Evolutionary conservation across 805 yeast species (phyloP), one percentile per base, ranked within the genome.

Genomic region (Saccharomycopsis microspora): DNA sequence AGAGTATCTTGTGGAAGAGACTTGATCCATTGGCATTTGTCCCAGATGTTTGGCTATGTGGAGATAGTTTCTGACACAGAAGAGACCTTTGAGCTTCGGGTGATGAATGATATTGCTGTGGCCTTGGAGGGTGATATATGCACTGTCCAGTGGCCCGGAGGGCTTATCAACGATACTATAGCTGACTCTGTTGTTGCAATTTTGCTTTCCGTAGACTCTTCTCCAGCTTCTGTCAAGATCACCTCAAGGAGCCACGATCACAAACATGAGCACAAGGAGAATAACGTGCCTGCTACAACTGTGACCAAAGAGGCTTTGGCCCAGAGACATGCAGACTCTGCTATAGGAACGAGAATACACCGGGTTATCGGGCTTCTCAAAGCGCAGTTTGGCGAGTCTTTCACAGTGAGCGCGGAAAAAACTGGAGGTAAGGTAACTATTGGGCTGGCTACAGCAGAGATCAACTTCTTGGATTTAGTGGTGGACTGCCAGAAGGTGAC

Each of bases 181-280:
- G 98, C 98, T 0, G 99, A 93, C 59, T 82, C 96, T 10, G 84
- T 88, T 1, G 76, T 93, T 50, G 96, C 97, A 0, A 87, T 93
- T 37, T 64, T 93, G 33, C 74, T 90, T 64, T 85, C 95, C 41
- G 93, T 90, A 39, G 98, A 93, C 61, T 82, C 96, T 0, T 80
- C 96, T 0, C 96, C 96, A 7, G 95, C 96, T 1, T 86, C 97
- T 5, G 95, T 93, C 32, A 93, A 90, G 60, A 63, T 87, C 54
- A 79, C 95, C 9, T 79, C 95, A 4, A 72, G 73, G 46, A 54
- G 83, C 54, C 83, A 79, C 59, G 60, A 55, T 4, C 70, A 65
- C 50, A 48, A 51, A 6, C 66, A 66, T 53, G 52, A 44, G 27
- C 45, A 41, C 40, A 45, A 44, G 39, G 36, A 34, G 36, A 34